Base-by-base conservation (phyloP, 148 eudicot genomes). In the Pharnaceum exiguum region DNA sequence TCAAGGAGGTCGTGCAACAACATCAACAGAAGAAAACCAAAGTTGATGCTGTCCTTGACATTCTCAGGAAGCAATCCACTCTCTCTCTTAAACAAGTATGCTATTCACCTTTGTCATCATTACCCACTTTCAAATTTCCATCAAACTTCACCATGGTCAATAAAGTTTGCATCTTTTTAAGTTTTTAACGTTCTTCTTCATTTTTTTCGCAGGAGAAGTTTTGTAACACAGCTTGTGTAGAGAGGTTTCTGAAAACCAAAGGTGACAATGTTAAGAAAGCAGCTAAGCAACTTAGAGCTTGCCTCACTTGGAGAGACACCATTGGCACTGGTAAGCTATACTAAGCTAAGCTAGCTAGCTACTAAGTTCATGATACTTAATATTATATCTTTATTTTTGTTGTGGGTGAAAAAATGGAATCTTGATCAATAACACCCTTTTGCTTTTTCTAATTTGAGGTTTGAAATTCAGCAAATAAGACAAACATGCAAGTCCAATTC, bases 211-310 rank as follows among this genome's bases (percentile, higher is more conserved):
- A 93, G 96, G 99, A 88, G 83, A 86, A 85, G 55, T 93, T 81
- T 32, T 93, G 99, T 65, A 86, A 75, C 73, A 65, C 63, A n/a
- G 87, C 80, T 6, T 93, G 99, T 78, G 95, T 89, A 12, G 85
- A 80, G 80, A 71, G 95, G 65, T 88, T 85, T 66, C 59, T 93
- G 62, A 85, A 75, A 66, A 66, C 76, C n/a, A 93, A 78, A 70
- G 96, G 99, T 0, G 89, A 93, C 1, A 93, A 60, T 57, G 89
- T 78, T 51, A 93, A 86, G 83, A 93, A 80, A 68, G 95, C 96
- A 24, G 89, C 90, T 8, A 85, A 86, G 63, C 85, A 81, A 11
- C 78, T 93, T 16, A 75, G 95, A 60, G 77, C 77, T 58, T 83
- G 87, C 56, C 89, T 93, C 48, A 73, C 89, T 5, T 93, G 99